Conservation (phyloP, 345 rosid species). For the Zanthoxylum bungeanum region DNA sequence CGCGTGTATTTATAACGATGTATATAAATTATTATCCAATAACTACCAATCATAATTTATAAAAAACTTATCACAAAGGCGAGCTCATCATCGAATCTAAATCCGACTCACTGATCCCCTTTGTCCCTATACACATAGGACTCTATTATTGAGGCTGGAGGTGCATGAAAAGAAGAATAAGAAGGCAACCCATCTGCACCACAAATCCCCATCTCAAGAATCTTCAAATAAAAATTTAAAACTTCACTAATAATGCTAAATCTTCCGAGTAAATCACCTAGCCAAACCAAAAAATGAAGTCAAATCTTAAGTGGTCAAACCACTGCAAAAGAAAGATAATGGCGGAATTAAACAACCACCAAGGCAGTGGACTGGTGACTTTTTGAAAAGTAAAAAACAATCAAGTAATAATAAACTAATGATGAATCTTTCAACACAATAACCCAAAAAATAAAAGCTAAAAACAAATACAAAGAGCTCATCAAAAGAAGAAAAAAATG, state of each 20-base stretch:
- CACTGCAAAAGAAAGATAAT: slow-evolving; percentile 18
- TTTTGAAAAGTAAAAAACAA: slow-evolving; percentile 30
- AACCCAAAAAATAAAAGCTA: slow-evolving; percentile 6
- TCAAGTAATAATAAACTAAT: slow-evolving; percentile 15
- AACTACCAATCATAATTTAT: no score
- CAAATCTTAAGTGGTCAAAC: slow-evolving; percentile 33
- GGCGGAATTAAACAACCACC: slow-evolving; percentile 16
- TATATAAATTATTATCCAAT: no score
- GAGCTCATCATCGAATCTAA: no score
- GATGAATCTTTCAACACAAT: slow-evolving; percentile 31
- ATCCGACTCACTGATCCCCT: slow-evolving; percentile 21
- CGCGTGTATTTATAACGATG: no score
- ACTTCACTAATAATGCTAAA: neutral
- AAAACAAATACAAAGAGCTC: slow-evolving; percentile 7
- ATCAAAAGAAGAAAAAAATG: slow-evolving; percentile 35
- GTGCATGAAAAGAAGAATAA: slow-evolving; percentile 36
- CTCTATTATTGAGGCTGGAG: slow-evolving; percentile 44
- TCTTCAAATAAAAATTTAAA: neutral
- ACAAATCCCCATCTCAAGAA: slow-evolving; percentile 3
- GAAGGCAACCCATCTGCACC: slow-evolving; percentile 35
- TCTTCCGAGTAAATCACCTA: slow-evolving; percentile 3
- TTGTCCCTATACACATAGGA: slow-evolving; percentile 24
- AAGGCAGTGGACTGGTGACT: slow-evolving; percentile 21
- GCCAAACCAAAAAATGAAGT: slow-evolving; percentile 14
- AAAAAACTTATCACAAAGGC: no score